Evolutionary conservation across 306 rosid genomes (phyloP).

Genomic region (Malus sieversii): DNA sequence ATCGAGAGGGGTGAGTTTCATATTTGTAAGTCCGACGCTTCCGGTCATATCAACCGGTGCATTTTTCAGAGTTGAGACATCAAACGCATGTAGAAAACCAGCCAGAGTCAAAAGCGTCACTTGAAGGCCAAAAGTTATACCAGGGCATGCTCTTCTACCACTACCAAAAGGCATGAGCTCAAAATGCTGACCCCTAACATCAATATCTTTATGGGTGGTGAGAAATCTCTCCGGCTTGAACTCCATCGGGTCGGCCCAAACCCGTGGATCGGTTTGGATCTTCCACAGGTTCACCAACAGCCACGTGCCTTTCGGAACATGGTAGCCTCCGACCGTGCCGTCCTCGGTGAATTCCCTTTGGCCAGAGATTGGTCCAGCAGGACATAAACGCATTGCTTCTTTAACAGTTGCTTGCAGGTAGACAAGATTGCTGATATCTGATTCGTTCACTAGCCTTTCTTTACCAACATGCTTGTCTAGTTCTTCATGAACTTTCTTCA

Average conservation of each 20-base stretch:
- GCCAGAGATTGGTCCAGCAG: slow-evolving; percentile 40
- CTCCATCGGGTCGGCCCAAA: slow-evolving; percentile 44
- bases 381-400: slow-evolving; percentile 43
- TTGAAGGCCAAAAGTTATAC: slow-evolving; percentile 27
- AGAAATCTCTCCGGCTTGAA: slow-evolving; percentile 58
- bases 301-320: slow-evolving; percentile 34
- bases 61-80: slow-evolving; percentile 17
- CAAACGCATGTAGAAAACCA: slow-evolving; percentile 40
- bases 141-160: slow-evolving; percentile 47
- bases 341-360: slow-evolving; percentile 29
- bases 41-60: slow-evolving; percentile 42
- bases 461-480: slow-evolving; percentile 45
- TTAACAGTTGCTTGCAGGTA: slow-evolving; percentile 50
- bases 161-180: no score
- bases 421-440: slow-evolving; percentile 34
- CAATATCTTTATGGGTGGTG: slow-evolving; percentile 30
- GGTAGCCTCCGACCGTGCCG: slow-evolving; percentile 34
- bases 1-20: slow-evolving; percentile 39
- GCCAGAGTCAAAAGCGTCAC: slow-evolving; percentile 32
- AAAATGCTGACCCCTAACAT: slow-evolving; percentile 10
- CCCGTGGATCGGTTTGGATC: slow-evolving; percentile 41
- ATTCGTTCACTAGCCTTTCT: slow-evolving; percentile 34
- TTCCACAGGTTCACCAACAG: slow-evolving; percentile 41
- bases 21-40: slow-evolving; percentile 24
- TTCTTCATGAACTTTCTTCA: slow-evolving; percentile 35